Evolutionary conservation across 2,329 filamentous ascomycete genomes (phyloP).

Genomic region (Cladophialophora carrionii): DNA sequence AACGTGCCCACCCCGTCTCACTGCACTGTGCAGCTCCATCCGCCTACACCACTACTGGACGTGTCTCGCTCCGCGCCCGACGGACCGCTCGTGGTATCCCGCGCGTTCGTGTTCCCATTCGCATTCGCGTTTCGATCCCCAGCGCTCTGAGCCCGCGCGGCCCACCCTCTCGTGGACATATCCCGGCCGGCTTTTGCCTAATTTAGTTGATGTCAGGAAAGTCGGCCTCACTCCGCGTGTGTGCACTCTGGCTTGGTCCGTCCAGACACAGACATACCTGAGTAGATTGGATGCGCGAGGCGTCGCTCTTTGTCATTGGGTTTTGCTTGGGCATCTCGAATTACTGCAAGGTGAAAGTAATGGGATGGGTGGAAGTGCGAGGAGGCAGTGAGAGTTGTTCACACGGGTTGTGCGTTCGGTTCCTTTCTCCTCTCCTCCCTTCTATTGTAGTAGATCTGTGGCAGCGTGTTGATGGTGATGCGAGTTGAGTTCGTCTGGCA

Average conservation of each 20-base stretch:
- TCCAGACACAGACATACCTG: background rate
- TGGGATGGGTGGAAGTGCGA: too few relatives aligned
- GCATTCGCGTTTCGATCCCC: background rate
- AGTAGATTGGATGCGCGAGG: conserved; percentile 5
- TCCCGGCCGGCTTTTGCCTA: conserved; percentile 8
- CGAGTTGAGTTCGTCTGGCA: too few relatives aligned
- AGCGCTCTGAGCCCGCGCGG: conserved; percentile 1
- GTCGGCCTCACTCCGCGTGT: background rate
- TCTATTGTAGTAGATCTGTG: too few relatives aligned
- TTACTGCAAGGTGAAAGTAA: background rate
- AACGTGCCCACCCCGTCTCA: background rate
- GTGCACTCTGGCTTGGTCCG: background rate
- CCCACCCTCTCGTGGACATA: background rate
- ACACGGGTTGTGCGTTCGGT: too few relatives aligned
- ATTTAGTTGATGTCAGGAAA: too few relatives aligned
- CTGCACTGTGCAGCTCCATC: background rate
- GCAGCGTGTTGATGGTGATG: too few relatives aligned
- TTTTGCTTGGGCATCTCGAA: background rate
- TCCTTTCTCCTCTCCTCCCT: too few relatives aligned
- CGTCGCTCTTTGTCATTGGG: background rate
- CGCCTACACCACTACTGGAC: too few relatives aligned
- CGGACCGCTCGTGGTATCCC: background rate
- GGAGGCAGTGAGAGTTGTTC: too few relatives aligned
- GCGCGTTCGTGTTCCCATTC: background rate
- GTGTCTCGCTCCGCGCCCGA: background rate